These are phyloP conservation scores for Apophysomyces trapeziformis DNA, from an alignment of 371 early-diverging fungal species.

Conservation along the genomic window DNA sequence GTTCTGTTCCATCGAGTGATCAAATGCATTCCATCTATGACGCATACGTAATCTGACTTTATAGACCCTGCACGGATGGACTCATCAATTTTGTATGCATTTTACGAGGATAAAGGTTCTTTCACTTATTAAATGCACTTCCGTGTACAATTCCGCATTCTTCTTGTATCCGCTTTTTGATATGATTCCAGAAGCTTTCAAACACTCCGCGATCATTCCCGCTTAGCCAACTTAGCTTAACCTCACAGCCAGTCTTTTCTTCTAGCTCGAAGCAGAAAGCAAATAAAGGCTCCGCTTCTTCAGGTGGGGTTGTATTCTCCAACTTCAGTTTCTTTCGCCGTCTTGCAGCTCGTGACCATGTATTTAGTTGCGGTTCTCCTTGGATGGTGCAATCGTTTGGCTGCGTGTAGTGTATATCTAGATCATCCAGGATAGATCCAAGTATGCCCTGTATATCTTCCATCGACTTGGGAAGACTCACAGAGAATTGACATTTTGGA, in stretches of 20 bases:
- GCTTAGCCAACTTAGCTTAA: slow-evolving; percentile 38
- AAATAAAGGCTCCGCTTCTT: slow-evolving; percentile 23
- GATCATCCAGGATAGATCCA: slow-evolving; percentile 30
- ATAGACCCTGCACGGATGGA: too few species aligned
- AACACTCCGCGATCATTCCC: slow-evolving; percentile 46
- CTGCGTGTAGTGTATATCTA: slow-evolving; percentile 29
- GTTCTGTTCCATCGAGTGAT: too few species aligned
- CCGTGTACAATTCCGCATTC: slow-evolving; percentile 51
- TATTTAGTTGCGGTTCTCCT: slow-evolving; percentile 37
- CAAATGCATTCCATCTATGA: too few species aligned
- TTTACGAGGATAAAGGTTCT: background rate
- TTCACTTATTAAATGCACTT: slow-evolving; percentile 2
- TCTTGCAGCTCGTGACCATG: slow-evolving; percentile 57
- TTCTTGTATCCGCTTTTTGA: slow-evolving; percentile 60
- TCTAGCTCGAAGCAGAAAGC: slow-evolving; percentile 22
- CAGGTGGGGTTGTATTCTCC: slow-evolving; percentile 9
- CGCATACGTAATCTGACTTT: too few species aligned
- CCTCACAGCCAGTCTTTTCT: slow-evolving; percentile 6
- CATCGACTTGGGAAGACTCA: slow-evolving; percentile 16
- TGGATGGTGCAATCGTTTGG: slow-evolving; percentile 5
- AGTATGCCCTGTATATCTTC: slow-evolving; percentile 17
- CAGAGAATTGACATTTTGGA: slow-evolving; percentile 38
- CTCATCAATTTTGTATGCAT: too few species aligned
- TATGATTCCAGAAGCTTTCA: slow-evolving; percentile 55
- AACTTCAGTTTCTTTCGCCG: slow-evolving; percentile 34